Evolutionary conservation across 805 yeast genomes (phyloP).

Genomic region (Ogataea paraovalis): DNA sequence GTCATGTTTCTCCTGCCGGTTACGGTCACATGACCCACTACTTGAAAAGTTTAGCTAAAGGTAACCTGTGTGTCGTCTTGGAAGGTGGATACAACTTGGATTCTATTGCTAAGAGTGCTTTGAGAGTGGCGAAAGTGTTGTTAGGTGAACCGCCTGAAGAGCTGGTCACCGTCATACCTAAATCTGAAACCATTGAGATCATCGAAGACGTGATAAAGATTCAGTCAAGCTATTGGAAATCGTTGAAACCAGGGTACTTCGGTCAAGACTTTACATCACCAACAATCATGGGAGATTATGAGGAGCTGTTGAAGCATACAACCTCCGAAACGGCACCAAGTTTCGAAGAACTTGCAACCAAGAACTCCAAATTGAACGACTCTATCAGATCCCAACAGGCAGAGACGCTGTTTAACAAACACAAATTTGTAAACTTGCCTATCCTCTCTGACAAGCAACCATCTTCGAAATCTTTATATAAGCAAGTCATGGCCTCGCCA

Average conservation of each 20-base stretch:
- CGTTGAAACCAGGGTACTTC: constrained; percentile 63
- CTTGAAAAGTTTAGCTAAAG: constrained; percentile 82
- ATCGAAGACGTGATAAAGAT: constrained; percentile 74
- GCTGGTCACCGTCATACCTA: constrained; percentile 62
- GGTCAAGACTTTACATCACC: constrained; percentile 33
- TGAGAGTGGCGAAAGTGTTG: constrained; percentile 86
- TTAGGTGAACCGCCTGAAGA: constrained; percentile 94
- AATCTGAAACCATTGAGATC: constrained; percentile 70
- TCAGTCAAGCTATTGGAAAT: constrained; percentile 87
- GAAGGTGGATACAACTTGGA: constrained; percentile 98
- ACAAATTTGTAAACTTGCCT: constrained; percentile 66
- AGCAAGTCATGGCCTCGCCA: constrained; percentile 68
- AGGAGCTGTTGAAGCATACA: constrained; percentile 36
- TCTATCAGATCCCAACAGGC: constrained; percentile 74
- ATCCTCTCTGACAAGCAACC: constrained; percentile 40
- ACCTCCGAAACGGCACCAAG: constrained; percentile 31
- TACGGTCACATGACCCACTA: constrained; percentile 95
- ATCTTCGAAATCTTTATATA: constrained; percentile 50
- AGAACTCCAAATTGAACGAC: constrained; percentile 56
- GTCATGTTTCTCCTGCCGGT: constrained; percentile 92
- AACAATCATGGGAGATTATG: constrained; percentile 28
- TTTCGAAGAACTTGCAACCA: constrained; percentile 33
- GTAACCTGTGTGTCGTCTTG: constrained; percentile 80
- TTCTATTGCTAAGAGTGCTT: constrained; percentile 83
- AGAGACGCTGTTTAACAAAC: constrained; percentile 46